Evolutionary conservation across 2,329 filamentous ascomycete genomes (phyloP).

Genomic region (Sporothrix sp.): DNA sequence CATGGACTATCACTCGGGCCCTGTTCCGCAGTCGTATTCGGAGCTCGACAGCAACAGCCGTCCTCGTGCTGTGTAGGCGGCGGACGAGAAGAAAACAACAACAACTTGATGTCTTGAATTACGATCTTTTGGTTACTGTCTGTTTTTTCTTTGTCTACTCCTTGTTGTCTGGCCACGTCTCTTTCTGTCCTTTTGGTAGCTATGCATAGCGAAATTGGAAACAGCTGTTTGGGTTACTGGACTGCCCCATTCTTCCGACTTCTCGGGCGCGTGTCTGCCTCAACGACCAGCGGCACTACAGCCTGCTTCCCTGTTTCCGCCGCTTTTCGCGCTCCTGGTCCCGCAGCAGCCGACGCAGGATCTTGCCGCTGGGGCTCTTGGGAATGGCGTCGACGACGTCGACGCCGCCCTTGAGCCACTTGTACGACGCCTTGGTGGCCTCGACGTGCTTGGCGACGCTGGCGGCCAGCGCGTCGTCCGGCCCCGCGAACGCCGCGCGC

Average conservation of each 20-base stretch:
- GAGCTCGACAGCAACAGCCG: constrained; percentile 19
- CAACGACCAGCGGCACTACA: constrained; percentile 3
- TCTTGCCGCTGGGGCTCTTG: constrained; percentile 67
- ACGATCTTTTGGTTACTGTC: too few relatives aligned
- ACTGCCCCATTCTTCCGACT: too few relatives aligned
- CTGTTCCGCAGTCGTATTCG: constrained; percentile 26
- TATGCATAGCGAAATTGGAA: background rate
- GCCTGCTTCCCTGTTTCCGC: background rate
- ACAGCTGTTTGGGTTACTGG: background rate
- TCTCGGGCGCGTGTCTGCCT: too few relatives aligned
- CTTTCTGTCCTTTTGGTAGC: background rate
- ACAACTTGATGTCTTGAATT: too few relatives aligned
- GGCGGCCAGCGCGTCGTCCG: constrained; percentile 40
- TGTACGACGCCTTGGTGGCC: constrained; percentile 59
- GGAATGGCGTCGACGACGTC: constrained; percentile 58
- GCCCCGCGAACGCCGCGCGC: constrained; percentile 31
- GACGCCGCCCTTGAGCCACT: constrained; percentile 54
- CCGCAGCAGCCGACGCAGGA: constrained; percentile 56
- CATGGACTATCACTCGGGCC: constrained; percentile 29
- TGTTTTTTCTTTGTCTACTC: background rate
- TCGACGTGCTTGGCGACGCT: constrained; percentile 52
- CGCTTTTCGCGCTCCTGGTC: constrained; percentile 48
- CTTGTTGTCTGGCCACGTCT: background rate
- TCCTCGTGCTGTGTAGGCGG: background rate
- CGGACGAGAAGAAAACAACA: background rate